Evolutionary conservation across 768 basidiomycete species (phyloP).

Genomic region (Rhizopogon vulgaris): DNA sequence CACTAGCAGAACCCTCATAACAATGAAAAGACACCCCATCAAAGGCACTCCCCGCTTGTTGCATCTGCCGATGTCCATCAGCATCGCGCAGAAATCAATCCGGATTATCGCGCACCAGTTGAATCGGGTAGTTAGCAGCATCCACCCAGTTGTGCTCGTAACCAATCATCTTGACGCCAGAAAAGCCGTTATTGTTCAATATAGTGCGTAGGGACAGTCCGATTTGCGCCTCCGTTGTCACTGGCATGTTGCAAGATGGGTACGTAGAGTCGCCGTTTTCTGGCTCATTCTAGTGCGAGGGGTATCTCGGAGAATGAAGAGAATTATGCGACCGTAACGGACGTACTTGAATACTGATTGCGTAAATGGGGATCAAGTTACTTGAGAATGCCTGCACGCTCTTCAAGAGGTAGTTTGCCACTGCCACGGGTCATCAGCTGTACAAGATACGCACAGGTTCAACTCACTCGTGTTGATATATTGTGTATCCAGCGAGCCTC

Average conservation of each 20-base stretch:
- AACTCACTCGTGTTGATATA: constrained; percentile 45
- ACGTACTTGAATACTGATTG: constrained; percentile 49
- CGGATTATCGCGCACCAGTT: constrained; percentile 32
- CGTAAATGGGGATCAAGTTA: constrained; percentile 56
- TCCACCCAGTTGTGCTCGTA: constrained; percentile 73
- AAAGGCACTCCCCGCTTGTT: constrained; percentile 48
- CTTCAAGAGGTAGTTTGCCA: constrained; percentile 69
- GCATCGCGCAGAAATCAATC: background rate
- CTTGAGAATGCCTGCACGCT: constrained; percentile 61
- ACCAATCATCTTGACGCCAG: constrained; percentile 56
- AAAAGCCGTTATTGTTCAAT: constrained; percentile 58
- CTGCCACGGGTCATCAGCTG: constrained; percentile 28
- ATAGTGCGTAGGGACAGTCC: constrained; percentile 49
- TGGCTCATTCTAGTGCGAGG: constrained; percentile 41
- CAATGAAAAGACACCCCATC: constrained; percentile 71
- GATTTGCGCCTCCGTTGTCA: constrained; percentile 52
- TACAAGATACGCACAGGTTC: background rate
- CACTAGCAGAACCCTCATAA: constrained; percentile 47
- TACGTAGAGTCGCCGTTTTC: constrained; percentile 58
- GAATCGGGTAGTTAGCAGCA: constrained; percentile 56
- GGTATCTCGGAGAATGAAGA: background rate
- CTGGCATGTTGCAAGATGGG: constrained; percentile 54
- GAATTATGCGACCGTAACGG: background rate
- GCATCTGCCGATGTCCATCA: constrained; percentile 35
- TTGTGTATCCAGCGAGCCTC: constrained; percentile 49